Percentiles rank a stretch among this genome's conserved stretches.
These are phyloP conservation scores for Fagopyrum homotropicum DNA, from an alignment of 148 eudicot species.

Conservation along the genomic window DNA sequence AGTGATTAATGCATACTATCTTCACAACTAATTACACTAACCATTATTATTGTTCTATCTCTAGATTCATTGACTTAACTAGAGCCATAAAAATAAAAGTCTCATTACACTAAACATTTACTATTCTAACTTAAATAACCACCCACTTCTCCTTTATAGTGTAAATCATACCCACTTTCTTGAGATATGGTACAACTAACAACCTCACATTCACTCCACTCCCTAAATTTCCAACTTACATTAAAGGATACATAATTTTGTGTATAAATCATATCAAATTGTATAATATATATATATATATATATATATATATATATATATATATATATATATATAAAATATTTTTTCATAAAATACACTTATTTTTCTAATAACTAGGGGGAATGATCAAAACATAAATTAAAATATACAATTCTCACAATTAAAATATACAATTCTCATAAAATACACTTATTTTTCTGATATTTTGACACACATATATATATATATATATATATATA, in stretches of 20 bases:
- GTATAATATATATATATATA: too few species aligned
- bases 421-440: too few species aligned
- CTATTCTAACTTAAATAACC: constrained; percentile 7
- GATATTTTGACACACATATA: too few species aligned
- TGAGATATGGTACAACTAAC: constrained; percentile 4
- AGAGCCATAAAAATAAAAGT: neutral
- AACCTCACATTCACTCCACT: neutral
- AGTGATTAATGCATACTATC: neutral
- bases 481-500: too few species aligned
- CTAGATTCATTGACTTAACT: constrained; percentile 10
- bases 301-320: too few species aligned
- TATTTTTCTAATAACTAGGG: too few species aligned
- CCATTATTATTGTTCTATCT: neutral
- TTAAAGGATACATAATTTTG: neutral
- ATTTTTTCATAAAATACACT: too few species aligned
- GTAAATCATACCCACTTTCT: constrained; percentile 4
- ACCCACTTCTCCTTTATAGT: neutral
- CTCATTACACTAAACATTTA: neutral
- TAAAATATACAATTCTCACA: too few species aligned
- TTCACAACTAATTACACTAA: neutral
- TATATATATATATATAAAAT: too few species aligned
- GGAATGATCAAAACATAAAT: too few species aligned
- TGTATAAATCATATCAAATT: neutral
- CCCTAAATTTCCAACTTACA: neutral
- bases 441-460: too few species aligned